These are phyloP conservation scores for Capsicum rhomboideum DNA, from an alignment of 257 asterid genomes.

Conservation along the genomic window DNA sequence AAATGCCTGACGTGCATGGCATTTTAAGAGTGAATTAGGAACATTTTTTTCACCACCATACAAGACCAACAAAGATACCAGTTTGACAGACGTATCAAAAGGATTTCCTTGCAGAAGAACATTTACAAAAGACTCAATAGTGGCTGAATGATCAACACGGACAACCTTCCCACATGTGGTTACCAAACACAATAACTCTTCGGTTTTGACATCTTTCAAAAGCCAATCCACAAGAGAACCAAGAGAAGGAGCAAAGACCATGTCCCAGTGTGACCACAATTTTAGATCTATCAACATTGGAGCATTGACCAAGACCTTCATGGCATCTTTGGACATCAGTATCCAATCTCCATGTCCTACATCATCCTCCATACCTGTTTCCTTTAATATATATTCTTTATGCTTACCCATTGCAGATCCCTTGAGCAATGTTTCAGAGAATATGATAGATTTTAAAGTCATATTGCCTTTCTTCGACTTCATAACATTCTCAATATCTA, in stretches of 20 bases:
- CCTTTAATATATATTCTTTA: slow-evolving; percentile 22
- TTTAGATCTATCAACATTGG: slow-evolving; percentile 82
- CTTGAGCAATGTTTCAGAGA: slow-evolving; percentile 64
- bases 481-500: slow-evolving; percentile 21
- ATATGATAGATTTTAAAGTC: slow-evolving; percentile 43
- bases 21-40: slow-evolving; percentile 71
- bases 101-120: slow-evolving; percentile 55
- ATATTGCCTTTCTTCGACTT: slow-evolving; percentile 26
- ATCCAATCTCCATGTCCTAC: slow-evolving; percentile 21
- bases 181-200: slow-evolving; percentile 70
- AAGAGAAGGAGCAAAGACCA: slow-evolving; percentile 71
- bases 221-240: slow-evolving; percentile 86
- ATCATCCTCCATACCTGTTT: slow-evolving; percentile 14
- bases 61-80: slow-evolving; percentile 60
- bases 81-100: slow-evolving; percentile 65
- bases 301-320: slow-evolving; percentile 58
- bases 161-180: slow-evolving; percentile 73
- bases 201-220: slow-evolving; percentile 60
- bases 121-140: slow-evolving; percentile 58
- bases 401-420: slow-evolving; percentile 17
- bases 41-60: slow-evolving; percentile 76
- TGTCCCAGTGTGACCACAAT: slow-evolving; percentile 91
- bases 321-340: slow-evolving; percentile 60
- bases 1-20: slow-evolving; percentile 65
- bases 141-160: slow-evolving; percentile 75